These are phyloP conservation scores for Ogataea nakhonphanomensis DNA, from an alignment of 805 yeast genomes.

Conservation along the genomic window DNA sequence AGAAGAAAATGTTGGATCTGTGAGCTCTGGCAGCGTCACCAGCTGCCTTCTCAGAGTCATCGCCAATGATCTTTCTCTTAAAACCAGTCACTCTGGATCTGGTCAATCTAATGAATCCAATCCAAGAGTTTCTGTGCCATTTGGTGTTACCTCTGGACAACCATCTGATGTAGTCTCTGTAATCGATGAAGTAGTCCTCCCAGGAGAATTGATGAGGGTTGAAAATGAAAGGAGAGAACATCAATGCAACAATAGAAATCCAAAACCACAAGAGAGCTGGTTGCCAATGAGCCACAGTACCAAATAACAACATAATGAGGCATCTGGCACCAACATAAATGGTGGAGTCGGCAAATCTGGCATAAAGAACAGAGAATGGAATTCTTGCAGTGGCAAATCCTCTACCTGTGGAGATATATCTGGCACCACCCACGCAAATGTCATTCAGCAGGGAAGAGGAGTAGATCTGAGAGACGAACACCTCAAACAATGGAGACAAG, in stretches of 20 bases:
- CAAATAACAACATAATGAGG: conserved; percentile 66
- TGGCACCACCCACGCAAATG: conserved; percentile 80
- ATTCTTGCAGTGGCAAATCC: conserved; percentile 82
- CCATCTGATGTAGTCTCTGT: conserved; percentile 91
- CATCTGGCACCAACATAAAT: conserved; percentile 83
- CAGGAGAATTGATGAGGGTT: conserved; percentile 98
- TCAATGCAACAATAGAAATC: conserved; percentile 84
- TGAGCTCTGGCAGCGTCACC: conserved; percentile 85
- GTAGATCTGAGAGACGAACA: conserved; percentile 76
- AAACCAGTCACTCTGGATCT: conserved; percentile 86
- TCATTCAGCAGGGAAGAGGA: conserved; percentile 69
- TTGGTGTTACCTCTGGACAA: conserved; percentile 85
- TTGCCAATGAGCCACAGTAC: conserved; percentile 82
- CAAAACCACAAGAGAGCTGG: conserved; percentile 96
- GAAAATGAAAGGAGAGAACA: conserved; percentile 90
- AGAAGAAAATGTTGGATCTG: conserved; percentile 65
- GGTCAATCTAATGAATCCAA: conserved; percentile 75
- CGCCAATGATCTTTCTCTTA: conserved; percentile 71
- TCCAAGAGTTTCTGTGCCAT: conserved; percentile 89
- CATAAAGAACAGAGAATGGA: conserved; percentile 68
- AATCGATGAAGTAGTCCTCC: conserved; percentile 94
- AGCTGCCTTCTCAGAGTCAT: conserved; percentile 75
- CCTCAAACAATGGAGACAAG: conserved; percentile 77
- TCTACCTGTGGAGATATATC: conserved; percentile 83
- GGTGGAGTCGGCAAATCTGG: conserved; percentile 78